Percentiles rank a stretch among this genome's conserved stretches.
Evolutionary conservation across 2,329 filamentous ascomycete genomes (phyloP).

Genomic region (Diaporthe caulivora): DNA sequence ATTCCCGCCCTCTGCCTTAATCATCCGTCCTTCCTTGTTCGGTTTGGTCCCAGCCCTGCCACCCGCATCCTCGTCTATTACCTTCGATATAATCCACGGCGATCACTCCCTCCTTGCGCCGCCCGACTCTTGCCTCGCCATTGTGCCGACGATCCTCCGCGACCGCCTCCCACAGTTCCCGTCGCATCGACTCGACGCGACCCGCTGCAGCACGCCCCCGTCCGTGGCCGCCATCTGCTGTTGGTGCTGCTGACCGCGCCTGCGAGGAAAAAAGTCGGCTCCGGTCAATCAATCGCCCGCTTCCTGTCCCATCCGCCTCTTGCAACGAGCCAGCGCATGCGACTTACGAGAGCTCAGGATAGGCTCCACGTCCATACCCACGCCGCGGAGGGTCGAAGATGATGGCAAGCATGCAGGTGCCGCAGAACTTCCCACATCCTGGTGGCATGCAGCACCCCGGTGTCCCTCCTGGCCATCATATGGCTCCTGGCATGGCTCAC

Average conservation of each 20-base stretch:
- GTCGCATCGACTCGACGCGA: slow-evolving; percentile 39
- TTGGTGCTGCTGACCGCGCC: slow-evolving; percentile 27
- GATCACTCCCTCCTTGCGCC: slow-evolving; percentile 37
- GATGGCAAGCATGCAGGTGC: slow-evolving; percentile 74
- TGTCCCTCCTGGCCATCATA: slow-evolving; percentile 74
- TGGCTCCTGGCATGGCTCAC: slow-evolving; percentile 73
- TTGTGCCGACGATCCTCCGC: slow-evolving; percentile 37
- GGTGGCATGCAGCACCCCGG: slow-evolving; percentile 79
- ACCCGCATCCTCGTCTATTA: slow-evolving; percentile 33
- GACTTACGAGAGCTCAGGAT: slow-evolving; percentile 57
- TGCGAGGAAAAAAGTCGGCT: slow-evolving; percentile 20
- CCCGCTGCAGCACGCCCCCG: slow-evolving; percentile 29
- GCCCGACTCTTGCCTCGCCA: slow-evolving; percentile 12
- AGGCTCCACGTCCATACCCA: slow-evolving; percentile 67
- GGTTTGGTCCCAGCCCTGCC: slow-evolving; percentile 34
- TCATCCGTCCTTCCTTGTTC: slow-evolving; percentile 38
- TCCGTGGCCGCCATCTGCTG: slow-evolving; percentile 29
- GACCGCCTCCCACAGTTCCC: slow-evolving; percentile 33
- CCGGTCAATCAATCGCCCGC: slow-evolving; percentile 4
- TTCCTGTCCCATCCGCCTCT: not conserved
- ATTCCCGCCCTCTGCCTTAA: slow-evolving; percentile 34
- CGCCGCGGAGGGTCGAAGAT: slow-evolving; percentile 72
- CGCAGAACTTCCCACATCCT: slow-evolving; percentile 74
- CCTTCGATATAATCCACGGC: slow-evolving; percentile 32
- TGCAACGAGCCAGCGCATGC: slow-evolving; percentile 55